Evolutionary conservation across 2,329 filamentous ascomycete genomes (phyloP).

Genomic region (Verticillium tricorpus): DNA sequence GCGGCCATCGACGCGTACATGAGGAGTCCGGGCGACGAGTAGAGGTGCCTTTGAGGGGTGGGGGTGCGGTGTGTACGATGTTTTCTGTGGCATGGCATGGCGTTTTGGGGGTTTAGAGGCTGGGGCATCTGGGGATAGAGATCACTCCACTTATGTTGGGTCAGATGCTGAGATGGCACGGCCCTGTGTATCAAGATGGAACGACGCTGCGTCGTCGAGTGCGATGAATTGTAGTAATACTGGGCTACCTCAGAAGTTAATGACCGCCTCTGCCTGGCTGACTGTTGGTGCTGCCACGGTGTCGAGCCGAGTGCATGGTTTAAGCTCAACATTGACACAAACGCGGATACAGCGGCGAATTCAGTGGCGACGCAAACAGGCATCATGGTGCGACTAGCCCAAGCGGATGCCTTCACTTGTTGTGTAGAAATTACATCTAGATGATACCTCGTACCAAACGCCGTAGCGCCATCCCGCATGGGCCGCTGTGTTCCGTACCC

Average conservation of each 20-base stretch:
- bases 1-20: conserved; percentile 90
- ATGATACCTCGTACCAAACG: not conserved
- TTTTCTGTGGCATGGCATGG: conserved; percentile 18
- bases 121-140: conserved; percentile 10
- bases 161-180: not conserved
- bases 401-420: not conserved
- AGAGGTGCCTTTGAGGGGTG: conserved; percentile 13
- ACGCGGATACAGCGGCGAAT: no score
- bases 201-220: conserved; percentile 23
- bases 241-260: not conserved
- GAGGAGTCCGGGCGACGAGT: conserved; percentile 67
- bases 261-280: not conserved
- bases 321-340: not conserved
- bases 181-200: conserved; percentile 17
- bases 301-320: not conserved
- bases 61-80: conserved; percentile 2
- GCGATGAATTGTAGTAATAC: not conserved
- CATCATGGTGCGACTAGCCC: not conserved
- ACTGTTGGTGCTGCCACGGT: not conserved
- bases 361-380: not conserved
- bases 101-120: conserved; percentile 22
- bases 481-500: conserved; percentile 5
- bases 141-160: conserved; percentile 3
- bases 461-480: not conserved
- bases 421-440: not conserved